These are phyloP conservation scores for Chamaecyparis obtusa DNA, from an alignment of 75 land plant species.

Conservation along the genomic window DNA sequence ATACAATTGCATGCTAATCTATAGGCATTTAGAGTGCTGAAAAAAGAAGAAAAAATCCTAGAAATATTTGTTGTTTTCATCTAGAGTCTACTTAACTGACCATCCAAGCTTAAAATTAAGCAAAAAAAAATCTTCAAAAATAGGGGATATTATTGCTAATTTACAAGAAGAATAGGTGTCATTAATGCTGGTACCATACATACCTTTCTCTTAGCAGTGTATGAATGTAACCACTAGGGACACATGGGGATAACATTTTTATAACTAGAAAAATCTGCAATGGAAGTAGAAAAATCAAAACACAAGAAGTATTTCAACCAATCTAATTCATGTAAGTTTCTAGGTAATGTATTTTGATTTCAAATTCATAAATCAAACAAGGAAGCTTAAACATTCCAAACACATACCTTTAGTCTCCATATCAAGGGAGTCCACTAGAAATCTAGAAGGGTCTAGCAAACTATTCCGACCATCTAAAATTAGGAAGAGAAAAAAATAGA, in stretches of 20 bases:
- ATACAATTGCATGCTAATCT: neutral
- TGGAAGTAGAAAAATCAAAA: neutral
- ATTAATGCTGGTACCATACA: no score
- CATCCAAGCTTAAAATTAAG: neutral
- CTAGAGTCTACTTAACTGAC: neutral
- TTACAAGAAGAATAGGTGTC: no score
- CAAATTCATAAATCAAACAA: neutral
- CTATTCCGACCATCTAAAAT: neutral
- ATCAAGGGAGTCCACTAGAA: neutral
- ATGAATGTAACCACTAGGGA: conserved; percentile 78
- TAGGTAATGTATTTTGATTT: neutral
- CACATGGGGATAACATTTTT: conserved; percentile 63
- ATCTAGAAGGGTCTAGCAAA: neutral
- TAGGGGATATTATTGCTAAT: neutral
- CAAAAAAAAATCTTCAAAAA: neutral
- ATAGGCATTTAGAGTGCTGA: no score
- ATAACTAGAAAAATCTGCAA: conserved; percentile 48
- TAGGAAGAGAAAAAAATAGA: neutral
- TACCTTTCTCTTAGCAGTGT: conserved; percentile 54
- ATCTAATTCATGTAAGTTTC: neutral
- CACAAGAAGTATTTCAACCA: neutral
- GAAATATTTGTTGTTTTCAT: neutral
- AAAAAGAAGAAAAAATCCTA: neutral
- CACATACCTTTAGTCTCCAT: neutral
- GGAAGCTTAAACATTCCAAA: neutral